These are phyloP conservation scores for Cystobasidium sp. DNA, from an alignment of 1,284 basidiomycete species.

Conservation along the genomic window DNA sequence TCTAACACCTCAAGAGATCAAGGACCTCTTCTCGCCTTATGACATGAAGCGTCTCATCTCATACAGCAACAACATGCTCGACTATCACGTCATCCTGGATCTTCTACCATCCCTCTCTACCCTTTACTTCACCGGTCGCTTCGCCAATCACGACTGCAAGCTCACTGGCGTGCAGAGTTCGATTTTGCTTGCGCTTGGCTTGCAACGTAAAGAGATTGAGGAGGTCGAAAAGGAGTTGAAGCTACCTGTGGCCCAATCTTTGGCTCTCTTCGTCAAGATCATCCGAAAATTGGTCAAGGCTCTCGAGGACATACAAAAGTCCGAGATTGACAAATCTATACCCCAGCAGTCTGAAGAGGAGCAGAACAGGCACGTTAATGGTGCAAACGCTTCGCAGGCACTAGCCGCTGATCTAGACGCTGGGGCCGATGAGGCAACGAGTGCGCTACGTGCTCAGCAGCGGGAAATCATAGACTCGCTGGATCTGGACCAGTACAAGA, in stretches of 20 bases:
- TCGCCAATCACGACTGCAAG: constrained; percentile 65
- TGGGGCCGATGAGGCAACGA: constrained; percentile 65
- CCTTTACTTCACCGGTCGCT: constrained; percentile 80
- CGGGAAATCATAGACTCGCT: constrained; percentile 81
- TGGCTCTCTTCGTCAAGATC: constrained; percentile 91
- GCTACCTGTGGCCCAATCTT: constrained; percentile 80
- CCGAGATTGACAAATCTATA: constrained; percentile 63
- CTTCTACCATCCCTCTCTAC: constrained; percentile 78
- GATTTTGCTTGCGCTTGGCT: constrained; percentile 83
- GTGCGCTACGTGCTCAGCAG: constrained; percentile 62
- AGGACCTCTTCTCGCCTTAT: constrained; percentile 79
- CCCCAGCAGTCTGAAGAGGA: constrained; percentile 44
- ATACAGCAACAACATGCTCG: constrained; percentile 93
- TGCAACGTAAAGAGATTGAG: constrained; percentile 90
- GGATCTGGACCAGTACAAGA: constrained; percentile 81
- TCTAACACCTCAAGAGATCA: constrained; percentile 70
- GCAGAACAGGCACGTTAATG: not conserved
- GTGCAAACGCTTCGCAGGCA: constrained; percentile 53
- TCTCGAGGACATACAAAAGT: constrained; percentile 80
- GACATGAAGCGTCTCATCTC: constrained; percentile 95
- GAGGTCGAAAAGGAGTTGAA: constrained; percentile 86
- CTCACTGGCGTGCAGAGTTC: constrained; percentile 80
- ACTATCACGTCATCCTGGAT: constrained; percentile 95
- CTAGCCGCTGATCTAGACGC: constrained; percentile 67
- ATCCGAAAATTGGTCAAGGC: constrained; percentile 81